A percentile compares a stretch with the other conserved stretches of the same genome.
phyloP scores from a whole-genome alignment of 163 green algal genomes.

The Trebouxiophyceae sp. region DNA sequence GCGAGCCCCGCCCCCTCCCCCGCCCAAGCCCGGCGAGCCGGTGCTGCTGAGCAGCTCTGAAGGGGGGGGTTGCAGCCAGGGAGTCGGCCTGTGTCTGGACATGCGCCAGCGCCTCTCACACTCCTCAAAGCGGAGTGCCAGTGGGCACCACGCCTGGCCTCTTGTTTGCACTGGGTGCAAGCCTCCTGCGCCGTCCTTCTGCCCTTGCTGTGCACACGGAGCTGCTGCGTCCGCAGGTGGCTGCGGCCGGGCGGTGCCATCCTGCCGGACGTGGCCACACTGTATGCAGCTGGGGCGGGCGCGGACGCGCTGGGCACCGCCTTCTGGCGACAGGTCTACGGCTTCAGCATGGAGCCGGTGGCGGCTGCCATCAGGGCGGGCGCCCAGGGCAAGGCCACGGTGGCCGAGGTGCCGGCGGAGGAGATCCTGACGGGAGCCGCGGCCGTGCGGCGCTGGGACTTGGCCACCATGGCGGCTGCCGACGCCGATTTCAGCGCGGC shows the following conservation, averaged over 20 bases:
- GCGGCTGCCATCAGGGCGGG: conserved; percentile 14
- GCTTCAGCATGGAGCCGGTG: conserved; percentile 68
- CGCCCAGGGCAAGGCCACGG: conserved; percentile 24
- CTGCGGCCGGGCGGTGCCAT: conserved; percentile 76
- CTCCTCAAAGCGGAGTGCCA: too few species aligned
- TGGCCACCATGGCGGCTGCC: conserved; percentile 52
- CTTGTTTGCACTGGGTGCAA: too few species aligned
- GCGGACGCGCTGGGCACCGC: conserved; percentile 27
- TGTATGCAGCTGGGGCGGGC: conserved; percentile 62
- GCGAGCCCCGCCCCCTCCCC: conserved; percentile 1
- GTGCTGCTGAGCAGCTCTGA: too few species aligned
- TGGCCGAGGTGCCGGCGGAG: conserved; percentile 35
- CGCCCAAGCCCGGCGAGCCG: too few species aligned
- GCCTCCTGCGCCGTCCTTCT: too few species aligned
- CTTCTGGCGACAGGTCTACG: conserved; percentile 84
- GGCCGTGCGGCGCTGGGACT: conserved; percentile 45
- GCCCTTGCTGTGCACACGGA: too few species aligned
- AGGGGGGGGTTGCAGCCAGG: too few species aligned
- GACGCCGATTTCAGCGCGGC: conserved; percentile 70
- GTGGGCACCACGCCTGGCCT: too few species aligned
- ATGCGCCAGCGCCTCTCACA: too few species aligned
- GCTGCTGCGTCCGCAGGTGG: too few species aligned
- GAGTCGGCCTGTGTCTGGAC: conserved; percentile 10
- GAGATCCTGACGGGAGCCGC: conserved; percentile 44
- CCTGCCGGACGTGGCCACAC: conserved; percentile 70